Evolutionary conservation across 768 basidiomycete species (phyloP), one percentile per base, ranked within the genome.

Genomic region (Rhodosporidiobolus sp.): DNA sequence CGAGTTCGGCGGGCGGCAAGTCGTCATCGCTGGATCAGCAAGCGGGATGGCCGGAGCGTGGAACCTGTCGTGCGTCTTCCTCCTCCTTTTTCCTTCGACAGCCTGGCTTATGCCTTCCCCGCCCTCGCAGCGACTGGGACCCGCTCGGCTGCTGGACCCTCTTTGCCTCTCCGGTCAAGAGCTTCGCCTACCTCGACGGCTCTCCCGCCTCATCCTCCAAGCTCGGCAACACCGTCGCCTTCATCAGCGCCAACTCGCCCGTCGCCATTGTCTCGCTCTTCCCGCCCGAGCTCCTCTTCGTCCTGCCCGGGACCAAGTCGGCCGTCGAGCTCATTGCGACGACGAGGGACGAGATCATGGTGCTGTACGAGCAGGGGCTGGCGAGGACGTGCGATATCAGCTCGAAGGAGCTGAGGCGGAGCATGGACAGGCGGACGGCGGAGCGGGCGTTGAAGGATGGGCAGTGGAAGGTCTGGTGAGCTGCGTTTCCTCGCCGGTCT

Each of bases 361-460:
- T 94, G 11, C 80, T 89, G 2, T 97, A 97, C 80, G 83, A 83
- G 5, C 88, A 90, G 72, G 87, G 86, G 4, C 86, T 88, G 65
- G 91, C 90, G 2, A 84, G 96, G 53, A 81, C 94, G 4, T 99
- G 96, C 93, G 91, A 97, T 77, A 83, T 88, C 24, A 86, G 87
- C 72, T 89, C 88, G 0, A 85, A 86, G 67, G 94, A 96, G 77
- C 89, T 98, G 76, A 86, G 92, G 85, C 83, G 95, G 60, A 90
- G 92, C 0, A 91, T 91, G 86, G 85, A 85, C 10, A 75, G 83
- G 14, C 89, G 89, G 53, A 93, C 90, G 78, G 92, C 89, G 0
- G 86, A 87, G 61, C 92, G 92, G 60, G 83, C 92, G 67, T 77
- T 95, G 9, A 80, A 79, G 3, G 85, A 90, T 14, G 65, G 89